Percentiles rank a stretch among this genome's conserved stretches.
Evolutionary conservation across 1,284 basidiomycete species (phyloP).

Genomic region (Cryptococcus sp.): DNA sequence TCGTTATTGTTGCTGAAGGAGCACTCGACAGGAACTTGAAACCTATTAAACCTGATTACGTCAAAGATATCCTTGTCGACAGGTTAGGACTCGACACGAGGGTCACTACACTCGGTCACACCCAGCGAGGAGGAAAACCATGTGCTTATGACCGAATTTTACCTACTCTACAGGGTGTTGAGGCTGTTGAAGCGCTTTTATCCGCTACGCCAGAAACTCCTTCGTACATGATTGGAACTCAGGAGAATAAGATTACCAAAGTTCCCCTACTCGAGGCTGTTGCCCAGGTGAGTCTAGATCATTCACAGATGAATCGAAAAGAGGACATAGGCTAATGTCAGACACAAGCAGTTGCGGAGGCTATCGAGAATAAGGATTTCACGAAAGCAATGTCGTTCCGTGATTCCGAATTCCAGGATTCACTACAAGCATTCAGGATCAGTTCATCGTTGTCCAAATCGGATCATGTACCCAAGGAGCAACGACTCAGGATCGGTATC

Average conservation of each 20-base stretch:
- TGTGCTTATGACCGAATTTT: conserved; percentile 90
- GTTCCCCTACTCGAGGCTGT: conserved; percentile 92
- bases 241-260: conserved; percentile 91
- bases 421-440: conserved; percentile 74
- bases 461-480: conserved; percentile 59
- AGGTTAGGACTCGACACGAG: conserved; percentile 88
- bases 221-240: conserved; percentile 95
- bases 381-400: conserved; percentile 79
- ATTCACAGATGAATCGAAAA: not conserved
- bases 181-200: conserved; percentile 87
- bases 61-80: conserved; percentile 83
- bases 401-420: conserved; percentile 88
- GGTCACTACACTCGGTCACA: conserved; percentile 97
- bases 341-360: conserved; percentile 80
- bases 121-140: conserved; percentile 88
- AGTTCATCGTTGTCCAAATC: conserved; percentile 63
- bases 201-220: conserved; percentile 84
- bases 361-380: conserved; percentile 81
- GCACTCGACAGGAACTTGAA: conserved; percentile 83
- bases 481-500: conserved; percentile 82
- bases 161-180: conserved; percentile 91
- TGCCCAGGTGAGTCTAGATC: conserved; percentile 57
- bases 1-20: conserved; percentile 96
- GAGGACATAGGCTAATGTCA: conserved; percentile 35
- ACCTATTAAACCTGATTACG: conserved; percentile 82